A percentile compares a stretch with the other conserved stretches of the same genome.
phyloP scores from a whole-genome alignment of 169 alveolate genomes.

The Eimeria brunetti region DNA sequence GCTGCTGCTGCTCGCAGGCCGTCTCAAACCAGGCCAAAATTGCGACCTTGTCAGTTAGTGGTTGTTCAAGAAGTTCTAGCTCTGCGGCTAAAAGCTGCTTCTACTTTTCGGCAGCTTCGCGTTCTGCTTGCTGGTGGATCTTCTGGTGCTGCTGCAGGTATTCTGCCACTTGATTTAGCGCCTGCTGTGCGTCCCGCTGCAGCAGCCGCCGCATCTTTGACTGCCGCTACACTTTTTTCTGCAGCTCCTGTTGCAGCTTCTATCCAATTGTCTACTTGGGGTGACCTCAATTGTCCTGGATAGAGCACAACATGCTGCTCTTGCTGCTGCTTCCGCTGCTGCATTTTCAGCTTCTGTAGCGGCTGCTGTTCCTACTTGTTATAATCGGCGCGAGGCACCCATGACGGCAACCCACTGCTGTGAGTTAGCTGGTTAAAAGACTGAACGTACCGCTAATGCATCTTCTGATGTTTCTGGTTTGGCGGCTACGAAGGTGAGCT shows the following conservation, averaged over 20 bases:
- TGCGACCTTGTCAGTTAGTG: conserved; percentile 43
- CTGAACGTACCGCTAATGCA: neutral
- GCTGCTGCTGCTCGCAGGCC: conserved; percentile 31
- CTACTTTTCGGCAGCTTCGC: conserved; percentile 10
- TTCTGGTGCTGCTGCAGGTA: neutral
- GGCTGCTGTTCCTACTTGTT: neutral
- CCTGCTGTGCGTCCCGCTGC: neutral
- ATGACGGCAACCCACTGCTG: neutral
- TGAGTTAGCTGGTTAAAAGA: neutral
- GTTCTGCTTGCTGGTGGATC: neutral
- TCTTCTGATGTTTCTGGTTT: neutral
- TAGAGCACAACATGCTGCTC: neutral
- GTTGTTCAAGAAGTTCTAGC: conserved; percentile 16
- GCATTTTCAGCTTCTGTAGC: neutral
- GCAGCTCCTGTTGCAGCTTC: conserved; percentile 5
- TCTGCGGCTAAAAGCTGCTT: conserved; percentile 43
- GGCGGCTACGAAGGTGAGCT: neutral
- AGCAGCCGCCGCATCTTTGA: neutral
- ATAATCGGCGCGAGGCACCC: neutral
- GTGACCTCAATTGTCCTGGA: neutral
- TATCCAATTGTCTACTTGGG: neutral
- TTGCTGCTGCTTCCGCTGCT: neutral
- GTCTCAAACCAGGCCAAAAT: conserved; percentile 27
- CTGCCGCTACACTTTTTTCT: neutral
- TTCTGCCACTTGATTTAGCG: neutral